Base-by-base conservation (phyloP, 768 basidiomycete genomes). In the Sporobolomyces pararoseus region DNA sequence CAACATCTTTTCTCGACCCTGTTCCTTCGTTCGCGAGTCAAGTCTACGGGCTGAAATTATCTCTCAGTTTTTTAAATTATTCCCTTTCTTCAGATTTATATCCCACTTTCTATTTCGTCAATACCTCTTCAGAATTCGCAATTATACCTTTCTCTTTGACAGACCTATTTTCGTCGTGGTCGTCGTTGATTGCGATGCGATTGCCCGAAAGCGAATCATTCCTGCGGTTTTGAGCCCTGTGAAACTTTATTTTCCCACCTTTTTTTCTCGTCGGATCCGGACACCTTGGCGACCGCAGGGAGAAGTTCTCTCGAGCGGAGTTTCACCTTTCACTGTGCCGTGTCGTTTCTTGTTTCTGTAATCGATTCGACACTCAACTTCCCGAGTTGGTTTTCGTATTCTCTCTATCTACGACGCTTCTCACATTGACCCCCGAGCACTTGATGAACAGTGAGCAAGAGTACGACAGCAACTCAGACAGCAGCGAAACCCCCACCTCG, bases 1-100 rank as follows among this genome's bases (percentile, higher is more conserved):
- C 91, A 93, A 76, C 90, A 88, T 76, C 82, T 97, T 58, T 97
- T 94, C 80, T 91, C 93, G 29, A 93, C 93, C n/a, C 82, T 98
- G 23, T 96, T 97, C 76, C 87, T 95, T 27, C 50, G 44, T 14
- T 54, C 55, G 13, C 19, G 42, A 23, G 61, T 73, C 58, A 29
- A 5, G 13, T 23, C 29, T 4, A 55, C 35, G 29, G 10, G 31
- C 21, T 13, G 25, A 34, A 34, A 12, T 47, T n/a, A n/a, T n/a
- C n/a, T n/a, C n/a, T n/a, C n/a, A n/a, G n/a, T n/a, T n/a, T n/a
- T n/a, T 13, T 23, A 23, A 13, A 7, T 13, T 23, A 47, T 47
- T 23, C 46, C 10, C 32, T 34, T 55, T 21, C 4, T 25, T 32
- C 7, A 31, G 5, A 19, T 55, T 5, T 32, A 34, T 50, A 47